Evolutionary conservation across 176 grass and related monocot genomes (phyloP).

Genomic region (barley (Hordeum vulgare)): MorexV3_pseudomolecules_assembly NC_058518.1:5102949-5103448

Average conservation of each 20-base stretch:
- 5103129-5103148: neutral
- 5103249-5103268: constrained; percentile 52
- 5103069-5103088: neutral
- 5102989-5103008: neutral
- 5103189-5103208: neutral
- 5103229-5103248: constrained; percentile 48
- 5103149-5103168: neutral
- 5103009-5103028: neutral
- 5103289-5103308: constrained; percentile 57
- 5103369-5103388: constrained; percentile 41
- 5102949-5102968: neutral
- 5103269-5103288: constrained; percentile 93
- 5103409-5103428: constrained; percentile 71
- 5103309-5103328: constrained; percentile 26
- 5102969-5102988: neutral
- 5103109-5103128: neutral
- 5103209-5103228: neutral
- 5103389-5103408: constrained; percentile 76
- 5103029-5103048: neutral
- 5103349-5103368: constrained; percentile 68
- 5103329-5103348: constrained; percentile 64
- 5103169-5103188: neutral
- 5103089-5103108: too few relatives aligned
- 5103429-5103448: constrained; percentile 66
- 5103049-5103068: neutral